Evolutionary conservation across 768 basidiomycete species (phyloP), one percentile per base, ranked within the genome.

Genomic region (Myochromella boudieri): DNA sequence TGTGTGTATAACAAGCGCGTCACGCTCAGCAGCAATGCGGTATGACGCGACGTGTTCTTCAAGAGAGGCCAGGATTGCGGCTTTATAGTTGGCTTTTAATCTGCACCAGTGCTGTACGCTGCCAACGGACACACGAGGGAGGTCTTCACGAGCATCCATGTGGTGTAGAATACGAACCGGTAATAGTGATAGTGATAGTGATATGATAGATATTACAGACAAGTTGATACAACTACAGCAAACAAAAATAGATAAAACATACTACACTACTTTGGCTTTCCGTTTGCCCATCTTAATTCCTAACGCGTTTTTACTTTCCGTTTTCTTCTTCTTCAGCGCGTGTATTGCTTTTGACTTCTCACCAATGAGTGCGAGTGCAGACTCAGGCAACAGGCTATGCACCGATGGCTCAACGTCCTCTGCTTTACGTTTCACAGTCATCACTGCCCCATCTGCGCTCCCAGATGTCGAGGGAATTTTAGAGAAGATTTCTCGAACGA

Each of bases 391-490:
- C 0, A 92, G 70, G 46, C 75, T 82, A 46, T 81, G 75, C 48
- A 91, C 60, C 10, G 82, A 77, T 1, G 91, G 90, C 55, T 92
- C 90, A 17, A 76, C 61, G n/a, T 82, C 81, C 20, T 84, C 88
- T 5, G 90, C 91, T 61, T 91, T 92, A 42, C 91, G 82, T 68
- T 94, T 94, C 28, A 93, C 76, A n/a, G 88, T 91, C 39, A 92
- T 66, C 3, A 73, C 55, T 18, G 62, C 62, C 6, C 49, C 41
- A 3, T 44, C 27, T 12, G 49, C 20, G 8, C 49, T 55, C 37
- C 55, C 39, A 14, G 58, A 55, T 34, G 32, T 25, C 21, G 26
- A 10, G 6, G 5, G 14, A 27, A 91, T 75, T 63, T 87, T 91
- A 36, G 89, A 78, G 63, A 99, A 99, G 17, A 91, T 85, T 56